Evolutionary conservation across 345 rosid species (phyloP), one percentile per base, ranked within the genome.

Genomic region (Noccaea caerulescens): DNA sequence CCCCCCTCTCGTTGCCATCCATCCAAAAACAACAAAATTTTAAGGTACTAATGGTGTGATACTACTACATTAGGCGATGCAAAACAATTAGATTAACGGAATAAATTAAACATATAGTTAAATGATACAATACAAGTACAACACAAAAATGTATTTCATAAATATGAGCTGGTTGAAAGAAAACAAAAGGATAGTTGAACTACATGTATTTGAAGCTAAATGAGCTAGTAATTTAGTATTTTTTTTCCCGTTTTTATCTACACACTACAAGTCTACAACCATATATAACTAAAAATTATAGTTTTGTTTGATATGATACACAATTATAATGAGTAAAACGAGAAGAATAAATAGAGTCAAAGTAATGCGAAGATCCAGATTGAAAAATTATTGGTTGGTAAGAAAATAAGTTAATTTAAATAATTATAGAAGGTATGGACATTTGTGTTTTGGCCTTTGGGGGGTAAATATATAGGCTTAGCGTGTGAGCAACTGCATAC

Each of bases 401-500:
- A 39, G 77, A 30, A 57, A 57, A 30, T 9, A 49, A 30, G 6
- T 56, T 20, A 55, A 57, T 38, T 23, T 16, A 47, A 65, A 38
- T 49, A 57, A 46, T 11, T 11, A 27, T 6, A 64, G 27, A 46
- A 37, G 18, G 42, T 56, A 6, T 56, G 30, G 14, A 57, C 51
- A 50, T 25, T 36, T 54, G 43, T 13, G 14, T 37, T 63, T 72
- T 72, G 57, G 36, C 13, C 8, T 46, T 11, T 62, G 11, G 8
- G 25, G 25, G 39, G 30, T 27, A 27, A 27, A 27, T 25, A 72
- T 6, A 55, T 37, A 65, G 33, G 66, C 30, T 54, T 56, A 65
- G 59, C 71, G 77, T 73, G 77, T 73, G 72, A 66, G 66, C 77
- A 73, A 73, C 59, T 57, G 34, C 55, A 64, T 46, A 63, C 13